Conservation (phyloP, 805 yeast genomes). For the Debaryomyces hansenii region DNA sequence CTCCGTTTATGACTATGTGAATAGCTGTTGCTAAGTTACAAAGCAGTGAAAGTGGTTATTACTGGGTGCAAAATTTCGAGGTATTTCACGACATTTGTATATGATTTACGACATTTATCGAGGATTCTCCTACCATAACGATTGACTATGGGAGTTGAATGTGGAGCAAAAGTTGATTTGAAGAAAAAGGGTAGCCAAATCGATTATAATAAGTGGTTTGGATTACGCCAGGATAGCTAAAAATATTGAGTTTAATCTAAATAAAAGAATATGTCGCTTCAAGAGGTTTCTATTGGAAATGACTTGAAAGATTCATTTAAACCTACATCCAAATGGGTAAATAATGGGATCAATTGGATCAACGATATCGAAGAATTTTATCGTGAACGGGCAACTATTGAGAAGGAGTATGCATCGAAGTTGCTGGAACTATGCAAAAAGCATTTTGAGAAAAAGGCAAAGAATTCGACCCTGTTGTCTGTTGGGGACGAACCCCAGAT, state of each 20-base stretch:
- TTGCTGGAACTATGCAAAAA: conserved; percentile 64
- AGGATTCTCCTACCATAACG: neutral
- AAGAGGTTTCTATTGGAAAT: conserved; percentile 54
- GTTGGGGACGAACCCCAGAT: conserved; percentile 91
- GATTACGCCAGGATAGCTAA: too few relatives aligned
- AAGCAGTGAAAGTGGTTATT: neutral
- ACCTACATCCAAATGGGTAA: conserved; percentile 76
- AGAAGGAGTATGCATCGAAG: conserved; percentile 76
- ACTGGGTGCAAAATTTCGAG: neutral
- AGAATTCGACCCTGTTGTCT: conserved; percentile 60
- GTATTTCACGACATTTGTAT: neutral
- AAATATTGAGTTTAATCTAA: too few relatives aligned
- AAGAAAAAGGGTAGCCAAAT: too few relatives aligned
- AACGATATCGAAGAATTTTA: conserved; percentile 80
- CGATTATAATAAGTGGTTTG: too few relatives aligned
- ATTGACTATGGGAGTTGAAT: too few relatives aligned
- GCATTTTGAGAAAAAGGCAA: conserved; percentile 75
- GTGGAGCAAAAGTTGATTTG: too few relatives aligned
- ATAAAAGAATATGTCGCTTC: conserved; percentile 17
- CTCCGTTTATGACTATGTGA: too few relatives aligned
- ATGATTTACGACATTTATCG: neutral
- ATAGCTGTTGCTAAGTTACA: too few relatives aligned
- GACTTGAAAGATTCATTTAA: conserved; percentile 80
- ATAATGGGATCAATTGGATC: conserved; percentile 71
- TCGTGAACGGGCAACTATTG: conserved; percentile 77